phyloP scores from a whole-genome alignment of 129 eudicot species.

The Solidago caesia region DNA sequence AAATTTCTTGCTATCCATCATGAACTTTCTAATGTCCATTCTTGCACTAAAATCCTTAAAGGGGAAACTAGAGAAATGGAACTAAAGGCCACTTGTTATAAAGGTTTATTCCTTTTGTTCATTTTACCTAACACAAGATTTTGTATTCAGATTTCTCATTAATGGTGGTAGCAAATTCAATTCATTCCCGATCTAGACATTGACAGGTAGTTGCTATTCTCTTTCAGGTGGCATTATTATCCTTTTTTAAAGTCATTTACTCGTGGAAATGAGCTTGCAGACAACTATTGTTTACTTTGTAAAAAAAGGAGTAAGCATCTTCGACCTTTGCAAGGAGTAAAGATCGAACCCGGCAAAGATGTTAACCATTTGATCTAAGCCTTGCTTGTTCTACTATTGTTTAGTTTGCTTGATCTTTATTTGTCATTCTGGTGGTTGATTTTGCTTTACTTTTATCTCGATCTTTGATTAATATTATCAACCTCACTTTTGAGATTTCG shows the following conservation, averaged over 20 bases:
- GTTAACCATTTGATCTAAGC: no score
- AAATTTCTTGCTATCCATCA: no score
- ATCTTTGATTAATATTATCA: neutral
- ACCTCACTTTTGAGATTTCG: neutral
- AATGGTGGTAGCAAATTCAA: constrained; percentile 16
- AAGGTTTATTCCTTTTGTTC: constrained; percentile 8
- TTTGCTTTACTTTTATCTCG: neutral
- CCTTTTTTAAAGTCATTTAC: constrained; percentile 18
- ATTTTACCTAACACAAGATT: constrained; percentile 12
- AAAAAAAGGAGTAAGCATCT: no score
- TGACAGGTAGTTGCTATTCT: neutral
- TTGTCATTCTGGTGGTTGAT: neutral
- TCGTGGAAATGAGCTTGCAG: neutral
- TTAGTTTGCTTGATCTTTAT: constrained; percentile 7
- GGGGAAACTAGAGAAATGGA: neutral
- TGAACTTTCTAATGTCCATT: no score
- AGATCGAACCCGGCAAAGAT: no score
- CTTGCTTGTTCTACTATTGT: no score
- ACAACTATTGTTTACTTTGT: constrained; percentile 8
- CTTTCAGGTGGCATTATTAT: constrained; percentile 10
- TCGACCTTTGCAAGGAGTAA: no score
- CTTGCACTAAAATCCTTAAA: neutral
- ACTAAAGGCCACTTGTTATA: neutral
- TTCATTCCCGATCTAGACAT: neutral
- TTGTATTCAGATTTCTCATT: neutral